Evolutionary conservation across 306 rosid genomes (phyloP), one percentile per base, ranked within the genome.

Genomic region (Sesbania bispinosa): DNA sequence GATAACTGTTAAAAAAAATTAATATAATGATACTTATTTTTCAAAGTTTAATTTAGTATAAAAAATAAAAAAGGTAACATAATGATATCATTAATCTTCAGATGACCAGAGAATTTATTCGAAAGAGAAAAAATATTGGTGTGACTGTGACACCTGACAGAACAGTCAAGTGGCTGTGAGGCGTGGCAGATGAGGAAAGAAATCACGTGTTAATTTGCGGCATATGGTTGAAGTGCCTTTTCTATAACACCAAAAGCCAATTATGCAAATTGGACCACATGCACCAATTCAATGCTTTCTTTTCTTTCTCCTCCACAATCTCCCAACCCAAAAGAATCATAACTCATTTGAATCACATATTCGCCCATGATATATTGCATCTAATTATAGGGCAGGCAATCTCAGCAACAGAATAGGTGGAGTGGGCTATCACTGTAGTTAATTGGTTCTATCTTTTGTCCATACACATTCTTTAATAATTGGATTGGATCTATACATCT

Each of bases 381-480:
- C 18, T 45, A 59, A 45, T 72, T 13, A 72, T 58, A 43, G 60
- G 23, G 60, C 15, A 29, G 4, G 48, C 68, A 71, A 42, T 58
- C 7, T 29, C 11, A 55, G 23, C 13, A 27, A 57, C 35, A n/a
- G 45, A 59, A 58, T 21, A 42, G 60, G 47, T 59, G 11, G n/a
- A 27, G 35, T 42, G 58, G 35, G 46, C 14, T 24, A 19, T 69
- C 54, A 26, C 75, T 20, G 10, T 29, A 26, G 20, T 70, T 54
- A 55, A 24, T 70, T 54, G 55, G 29, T 27, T 54, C 47, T 4
- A 6, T 4, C 26, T 70, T 54, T 39, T 70, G 53, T 70, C 75
- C 64, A 38, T 38, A 39, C 39, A 4, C 42, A 26, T 5, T 24
- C 7, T 14, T 11, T 7, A 15, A 30, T 6, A 18, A 15, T 69